These are phyloP conservation scores for Colletotrichum sp. DNA, from an alignment of 2,329 filamentous ascomycete genomes.

Conservation along the genomic window DNA sequence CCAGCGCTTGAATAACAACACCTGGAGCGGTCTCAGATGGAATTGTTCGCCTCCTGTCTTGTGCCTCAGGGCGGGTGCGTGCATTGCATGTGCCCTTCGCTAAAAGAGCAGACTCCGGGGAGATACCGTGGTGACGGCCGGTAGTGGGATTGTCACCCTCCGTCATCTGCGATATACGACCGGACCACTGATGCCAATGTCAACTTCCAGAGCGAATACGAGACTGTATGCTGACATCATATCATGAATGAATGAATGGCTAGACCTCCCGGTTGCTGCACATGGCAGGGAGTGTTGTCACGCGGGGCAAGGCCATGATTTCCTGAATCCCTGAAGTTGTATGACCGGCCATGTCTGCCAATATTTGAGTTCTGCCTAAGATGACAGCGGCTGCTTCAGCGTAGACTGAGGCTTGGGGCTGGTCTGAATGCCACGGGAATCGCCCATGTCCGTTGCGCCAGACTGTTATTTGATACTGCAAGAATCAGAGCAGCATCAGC, in stretches of 20 bases:
- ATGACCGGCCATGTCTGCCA: background rate
- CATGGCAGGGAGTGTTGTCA: background rate
- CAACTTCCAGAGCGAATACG: background rate
- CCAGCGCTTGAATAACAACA: background rate
- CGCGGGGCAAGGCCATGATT: background rate
- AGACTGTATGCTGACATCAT: background rate
- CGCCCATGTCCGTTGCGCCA: too few relatives aligned
- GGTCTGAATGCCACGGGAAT: too few relatives aligned
- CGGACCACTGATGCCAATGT: background rate
- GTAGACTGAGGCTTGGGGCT: too few relatives aligned
- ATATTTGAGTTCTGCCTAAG: background rate
- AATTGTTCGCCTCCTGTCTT: background rate
- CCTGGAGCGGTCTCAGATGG: background rate
- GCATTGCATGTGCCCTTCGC: background rate
- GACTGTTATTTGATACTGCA: too few relatives aligned
- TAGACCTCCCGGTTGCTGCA: background rate
- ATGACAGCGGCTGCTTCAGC: too few relatives aligned
- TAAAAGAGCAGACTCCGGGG: background rate
- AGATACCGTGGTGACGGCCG: background rate
- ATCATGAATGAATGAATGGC: background rate
- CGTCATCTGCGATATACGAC: background rate
- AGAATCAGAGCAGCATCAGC: too few relatives aligned
- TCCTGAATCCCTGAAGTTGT: background rate
- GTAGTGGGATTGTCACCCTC: background rate
- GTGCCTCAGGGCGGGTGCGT: background rate